Evolutionary conservation across 305 asterid genomes (phyloP), one percentile per base, ranked within the genome.

Genomic region (Solanum hybrid): DNA sequence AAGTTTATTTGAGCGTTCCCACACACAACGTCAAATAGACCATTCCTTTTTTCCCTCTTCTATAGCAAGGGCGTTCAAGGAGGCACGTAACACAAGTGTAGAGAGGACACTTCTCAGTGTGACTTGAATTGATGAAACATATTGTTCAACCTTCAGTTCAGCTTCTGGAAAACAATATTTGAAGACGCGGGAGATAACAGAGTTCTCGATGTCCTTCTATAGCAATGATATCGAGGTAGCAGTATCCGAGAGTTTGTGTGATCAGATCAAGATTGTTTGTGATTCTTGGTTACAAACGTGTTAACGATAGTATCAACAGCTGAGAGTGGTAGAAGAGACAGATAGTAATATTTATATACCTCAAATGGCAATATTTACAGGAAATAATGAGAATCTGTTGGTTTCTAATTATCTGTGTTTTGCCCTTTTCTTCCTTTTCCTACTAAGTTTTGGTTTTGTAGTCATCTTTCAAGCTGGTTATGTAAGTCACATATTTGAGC

Each of bases 1-100:
- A 97, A 92, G 90, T 98, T 90, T 98, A 96, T 90, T 94, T 97
- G 80, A 98, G 99, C 81, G 99, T 98, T 90, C 99, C 99, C 1
- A 98, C 99, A 27, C 98, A 98, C 65, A 98, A 98, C 88, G 93
- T 68, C 93, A 95, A 95, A 91, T 97, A 96, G 95, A 86, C 15
- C 10, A 38, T 45, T 13, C 41, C 32, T 32, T 83, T 83, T 57
- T n/a, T 17, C 0, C 32, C 76, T 22, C 78, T 86, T 86, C 78
- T 61, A 57, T n/a, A 57, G 8, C 33, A 86, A 86, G 51, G 41
- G 31, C 14, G 14, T 32, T 14, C 14, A 33, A 86, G 79, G 36
- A 89, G 37, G 82, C 80, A 36, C 9, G 61, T 76, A 89, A 33
- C 70, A 61, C 87, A 32, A 79, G 86, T 88, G 78, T 38, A 76